Conservation (phyloP, 495 filamentous ascomycete species). For the Hypoxylon lenormandii region DNA sequence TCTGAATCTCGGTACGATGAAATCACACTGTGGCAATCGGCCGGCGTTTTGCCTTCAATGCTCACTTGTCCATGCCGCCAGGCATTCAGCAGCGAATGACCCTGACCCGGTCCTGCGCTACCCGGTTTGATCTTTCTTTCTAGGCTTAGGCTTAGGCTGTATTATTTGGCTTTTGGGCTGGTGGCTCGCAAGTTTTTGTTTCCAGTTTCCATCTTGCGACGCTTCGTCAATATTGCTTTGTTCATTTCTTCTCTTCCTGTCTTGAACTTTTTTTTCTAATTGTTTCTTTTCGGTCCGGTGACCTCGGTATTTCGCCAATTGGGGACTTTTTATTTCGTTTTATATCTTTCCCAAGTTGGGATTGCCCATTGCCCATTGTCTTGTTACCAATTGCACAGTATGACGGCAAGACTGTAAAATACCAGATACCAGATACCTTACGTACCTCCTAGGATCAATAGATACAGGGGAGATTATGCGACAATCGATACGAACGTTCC, state of each 20-base stretch:
- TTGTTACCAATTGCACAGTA: no score
- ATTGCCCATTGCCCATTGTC: no score
- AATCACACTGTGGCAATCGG: conserved; percentile 44
- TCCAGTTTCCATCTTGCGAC: conserved; percentile 14
- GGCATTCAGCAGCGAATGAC: conserved; percentile 9
- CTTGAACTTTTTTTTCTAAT: conserved; percentile 6
- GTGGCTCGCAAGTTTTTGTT: conserved; percentile 18
- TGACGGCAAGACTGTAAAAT: conserved; percentile 6
- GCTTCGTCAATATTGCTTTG: conserved; percentile 31
- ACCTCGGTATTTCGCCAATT: conserved; percentile 9
- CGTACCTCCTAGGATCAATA: no score
- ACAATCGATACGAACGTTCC: conserved; percentile 39
- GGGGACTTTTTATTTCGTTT: background rate
- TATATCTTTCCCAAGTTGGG: no score
- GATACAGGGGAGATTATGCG: conserved; percentile 15
- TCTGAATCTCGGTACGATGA: conserved; percentile 27
- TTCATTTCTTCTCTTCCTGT: conserved; percentile 7
- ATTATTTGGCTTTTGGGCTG: conserved; percentile 25
- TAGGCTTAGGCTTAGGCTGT: conserved; percentile 2
- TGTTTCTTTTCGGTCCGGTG: conserved; percentile 15
- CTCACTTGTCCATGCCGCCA: no score
- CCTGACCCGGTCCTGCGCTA: conserved; percentile 12
- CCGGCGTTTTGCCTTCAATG: conserved; percentile 44
- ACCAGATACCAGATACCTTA: background rate
- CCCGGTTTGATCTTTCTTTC: conserved; percentile 26